phyloP scores from a whole-genome alignment of 495 filamentous ascomycete species.

The Corynascus novoguineensis region DNA sequence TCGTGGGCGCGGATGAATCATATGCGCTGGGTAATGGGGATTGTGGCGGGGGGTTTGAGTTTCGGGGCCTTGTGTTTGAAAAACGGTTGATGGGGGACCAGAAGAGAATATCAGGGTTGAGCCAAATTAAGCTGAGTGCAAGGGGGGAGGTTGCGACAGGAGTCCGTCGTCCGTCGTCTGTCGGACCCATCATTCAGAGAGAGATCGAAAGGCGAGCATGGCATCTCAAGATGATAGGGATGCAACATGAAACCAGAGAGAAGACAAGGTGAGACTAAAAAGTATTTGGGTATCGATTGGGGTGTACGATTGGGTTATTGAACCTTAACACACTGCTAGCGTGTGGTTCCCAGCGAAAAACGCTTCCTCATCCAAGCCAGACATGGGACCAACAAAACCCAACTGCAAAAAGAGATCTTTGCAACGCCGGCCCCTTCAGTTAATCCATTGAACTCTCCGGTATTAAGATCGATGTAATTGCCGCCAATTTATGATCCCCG shows the following conservation, averaged over 20 bases:
- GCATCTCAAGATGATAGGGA: not conserved
- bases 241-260: not conserved
- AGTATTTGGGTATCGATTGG: not conserved
- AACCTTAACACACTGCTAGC: not conserved
- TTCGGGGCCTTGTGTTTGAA: not conserved
- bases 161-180: too few species aligned
- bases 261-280: not conserved
- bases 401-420: not conserved
- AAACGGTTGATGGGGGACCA: not conserved
- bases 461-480: not conserved
- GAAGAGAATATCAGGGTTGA: too few species aligned
- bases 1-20: conserved; percentile 18
- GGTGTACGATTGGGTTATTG: not conserved
- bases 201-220: not conserved
- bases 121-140: not conserved
- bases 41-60: conserved; percentile 11
- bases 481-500: not conserved
- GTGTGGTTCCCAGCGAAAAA: not conserved
- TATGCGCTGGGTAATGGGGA: conserved; percentile 8
- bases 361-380: not conserved
- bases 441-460: not conserved
- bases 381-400: not conserved
- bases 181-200: too few species aligned
- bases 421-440: not conserved
- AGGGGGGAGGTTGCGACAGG: too few species aligned